Conservation (phyloP, 2,329 filamentous ascomycete genomes). For the Epichloe gansuensis region DNA sequence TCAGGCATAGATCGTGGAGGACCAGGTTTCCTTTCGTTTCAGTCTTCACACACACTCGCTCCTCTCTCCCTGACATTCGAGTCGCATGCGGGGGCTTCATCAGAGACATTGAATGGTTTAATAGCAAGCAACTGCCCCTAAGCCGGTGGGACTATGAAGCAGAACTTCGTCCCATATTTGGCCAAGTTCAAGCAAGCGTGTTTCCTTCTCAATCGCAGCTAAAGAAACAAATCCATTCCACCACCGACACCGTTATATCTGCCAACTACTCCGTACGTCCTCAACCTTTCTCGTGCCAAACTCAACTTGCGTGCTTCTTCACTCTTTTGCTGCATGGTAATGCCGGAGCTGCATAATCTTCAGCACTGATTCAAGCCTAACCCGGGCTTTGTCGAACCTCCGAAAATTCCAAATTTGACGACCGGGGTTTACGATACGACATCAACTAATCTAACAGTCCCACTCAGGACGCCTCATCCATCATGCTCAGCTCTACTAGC, state of each 20-base stretch:
- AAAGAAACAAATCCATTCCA: background rate
- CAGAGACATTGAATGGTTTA: background rate
- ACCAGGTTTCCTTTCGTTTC: background rate
- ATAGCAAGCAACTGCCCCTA: background rate
- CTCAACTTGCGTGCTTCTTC: background rate
- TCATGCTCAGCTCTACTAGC: conserved; percentile 13
- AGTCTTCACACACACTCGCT: background rate
- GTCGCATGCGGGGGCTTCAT: background rate
- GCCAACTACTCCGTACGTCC: no score
- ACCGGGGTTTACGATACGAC: background rate
- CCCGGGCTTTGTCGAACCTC: background rate
- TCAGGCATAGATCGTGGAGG: background rate
- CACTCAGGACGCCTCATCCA: conserved; percentile 6
- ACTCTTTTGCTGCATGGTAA: background rate
- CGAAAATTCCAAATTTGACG: background rate
- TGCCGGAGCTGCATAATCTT: background rate
- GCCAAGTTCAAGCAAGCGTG: background rate
- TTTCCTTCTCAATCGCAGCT: background rate
- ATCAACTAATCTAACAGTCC: conserved; percentile 8
- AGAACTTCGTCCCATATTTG: background rate
- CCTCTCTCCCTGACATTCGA: background rate
- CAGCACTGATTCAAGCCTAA: background rate
- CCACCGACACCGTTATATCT: background rate
- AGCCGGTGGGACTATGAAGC: background rate
- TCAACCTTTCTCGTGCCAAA: background rate